A percentile compares a stretch with the other conserved stretches of the same genome.
These are phyloP conservation scores for Naganishia sp. DNA, from an alignment of 1,284 basidiomycete species.

Conservation along the genomic window DNA sequence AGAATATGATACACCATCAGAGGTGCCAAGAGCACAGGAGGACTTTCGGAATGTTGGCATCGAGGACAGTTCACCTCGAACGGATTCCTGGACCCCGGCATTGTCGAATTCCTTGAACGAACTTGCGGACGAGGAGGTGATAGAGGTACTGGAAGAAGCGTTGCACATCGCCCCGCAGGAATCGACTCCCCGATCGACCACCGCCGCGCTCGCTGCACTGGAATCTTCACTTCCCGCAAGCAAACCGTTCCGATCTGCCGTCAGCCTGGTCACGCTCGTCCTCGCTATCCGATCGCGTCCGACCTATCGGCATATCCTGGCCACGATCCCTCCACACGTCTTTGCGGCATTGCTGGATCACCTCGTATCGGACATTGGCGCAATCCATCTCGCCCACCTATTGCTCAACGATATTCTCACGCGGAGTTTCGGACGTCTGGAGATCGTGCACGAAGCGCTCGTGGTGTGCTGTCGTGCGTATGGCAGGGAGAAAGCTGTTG, in stretches of 20 bases:
- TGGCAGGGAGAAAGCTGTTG: background rate
- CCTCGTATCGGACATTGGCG: conserved; percentile 10
- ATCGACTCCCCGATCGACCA: background rate
- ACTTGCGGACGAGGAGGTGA: conserved; percentile 19
- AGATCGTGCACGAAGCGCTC: conserved; percentile 17
- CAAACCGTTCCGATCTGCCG: conserved; percentile 1
- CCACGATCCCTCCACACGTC: background rate
- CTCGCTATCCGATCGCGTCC: conserved; percentile 21
- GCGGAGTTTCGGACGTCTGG: conserved; percentile 18
- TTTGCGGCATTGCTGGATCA: conserved; percentile 9
- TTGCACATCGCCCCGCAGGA: background rate
- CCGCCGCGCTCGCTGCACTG: background rate
- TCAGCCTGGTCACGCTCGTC: conserved; percentile 20
- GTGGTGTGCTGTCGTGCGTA: background rate
- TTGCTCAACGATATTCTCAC: conserved; percentile 18
- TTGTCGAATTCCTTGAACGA: conserved; percentile 20
- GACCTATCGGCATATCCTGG: conserved; percentile 19
- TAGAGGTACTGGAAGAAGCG: conserved; percentile 20
- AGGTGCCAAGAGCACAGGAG: background rate
- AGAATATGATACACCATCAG: conserved; percentile 1
- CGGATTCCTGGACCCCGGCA: conserved; percentile 7
- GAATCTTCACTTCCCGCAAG: background rate
- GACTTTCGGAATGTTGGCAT: background rate
- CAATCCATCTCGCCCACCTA: conserved; percentile 15
- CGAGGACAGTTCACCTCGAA: background rate